A percentile compares a stretch with the other conserved stretches of the same genome.
Conservation (phyloP, 305 asterid genomes). For the Solanum chacoense region DNA sequence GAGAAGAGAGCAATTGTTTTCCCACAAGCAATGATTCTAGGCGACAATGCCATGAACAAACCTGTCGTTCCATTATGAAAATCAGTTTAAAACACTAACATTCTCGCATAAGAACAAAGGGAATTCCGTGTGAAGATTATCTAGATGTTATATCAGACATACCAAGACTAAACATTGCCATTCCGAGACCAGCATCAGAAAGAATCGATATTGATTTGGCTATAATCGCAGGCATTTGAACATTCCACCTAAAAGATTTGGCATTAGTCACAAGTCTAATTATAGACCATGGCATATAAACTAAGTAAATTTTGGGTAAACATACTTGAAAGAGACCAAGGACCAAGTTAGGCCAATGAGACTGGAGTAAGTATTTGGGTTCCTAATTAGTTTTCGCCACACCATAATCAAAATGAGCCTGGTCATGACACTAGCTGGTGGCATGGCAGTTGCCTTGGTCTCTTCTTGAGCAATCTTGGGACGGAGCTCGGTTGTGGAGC, state of each 20-base stretch:
- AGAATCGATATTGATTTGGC: conserved; percentile 72
- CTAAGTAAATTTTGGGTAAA: not conserved
- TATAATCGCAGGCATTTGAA: conserved; percentile 76
- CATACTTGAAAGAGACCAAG: conserved; percentile 65
- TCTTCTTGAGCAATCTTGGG: conserved; percentile 40
- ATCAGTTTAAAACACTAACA: not conserved
- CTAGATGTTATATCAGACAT: not conserved
- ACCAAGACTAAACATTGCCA: conserved; percentile 99
- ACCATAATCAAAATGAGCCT: conserved; percentile 88
- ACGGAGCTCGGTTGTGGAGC: conserved; percentile 79
- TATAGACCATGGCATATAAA: not conserved
- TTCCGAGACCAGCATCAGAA: conserved; percentile 95
- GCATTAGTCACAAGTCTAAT: not conserved
- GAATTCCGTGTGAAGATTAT: not conserved
- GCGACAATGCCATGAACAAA: conserved; percentile 87
- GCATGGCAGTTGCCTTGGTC: conserved; percentile 56
- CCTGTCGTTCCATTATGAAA: conserved; percentile 29
- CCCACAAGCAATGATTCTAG: conserved; percentile 82
- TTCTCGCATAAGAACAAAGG: not conserved
- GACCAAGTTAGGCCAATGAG: conserved; percentile 84
- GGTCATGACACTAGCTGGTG: conserved; percentile 90
- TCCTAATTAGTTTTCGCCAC: conserved; percentile 83
- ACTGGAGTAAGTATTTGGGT: conserved; percentile 89
- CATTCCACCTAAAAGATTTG: conserved; percentile 57
- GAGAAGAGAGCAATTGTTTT: conserved; percentile 69